Evolutionary conservation across 441 rosid genomes (phyloP).

Genomic region (Adansonia gregorii): DNA sequence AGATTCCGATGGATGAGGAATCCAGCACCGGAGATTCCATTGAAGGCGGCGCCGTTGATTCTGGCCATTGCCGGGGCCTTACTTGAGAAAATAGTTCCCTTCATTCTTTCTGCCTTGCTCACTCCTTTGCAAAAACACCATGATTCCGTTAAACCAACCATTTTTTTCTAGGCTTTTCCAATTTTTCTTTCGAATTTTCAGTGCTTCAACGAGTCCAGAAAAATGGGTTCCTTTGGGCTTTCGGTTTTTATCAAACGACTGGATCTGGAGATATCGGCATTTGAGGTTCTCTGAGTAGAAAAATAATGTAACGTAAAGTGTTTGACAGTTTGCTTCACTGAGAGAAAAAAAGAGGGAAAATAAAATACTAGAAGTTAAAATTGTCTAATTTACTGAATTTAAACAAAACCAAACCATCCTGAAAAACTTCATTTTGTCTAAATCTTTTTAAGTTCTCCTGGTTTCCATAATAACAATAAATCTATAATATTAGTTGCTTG

Average conservation of each 20-base stretch:
- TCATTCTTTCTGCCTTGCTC: constrained; percentile 82
- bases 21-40: constrained; percentile 62
- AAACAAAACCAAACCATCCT: no score
- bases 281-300: background rate
- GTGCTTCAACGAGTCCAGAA: background rate
- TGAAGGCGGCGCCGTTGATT: constrained; percentile 50
- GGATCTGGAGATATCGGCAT: constrained; percentile 2
- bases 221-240: constrained; percentile 28
- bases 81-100: constrained; percentile 72
- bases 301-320: constrained; percentile 12
- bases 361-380: no score
- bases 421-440: no score
- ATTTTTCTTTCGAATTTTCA: constrained; percentile 11
- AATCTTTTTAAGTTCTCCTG: no score
- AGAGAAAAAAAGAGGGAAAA: no score
- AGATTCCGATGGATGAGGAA: constrained; percentile 92
- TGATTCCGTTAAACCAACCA: constrained; percentile 77
- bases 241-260: constrained; percentile 31
- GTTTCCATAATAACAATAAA: no score
- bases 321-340: background rate
- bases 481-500: no score
- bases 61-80: constrained; percentile 72
- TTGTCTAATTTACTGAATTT: no score
- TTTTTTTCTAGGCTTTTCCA: constrained; percentile 24
- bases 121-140: constrained; percentile 97